phyloP scores from a whole-genome alignment of 2,329 filamentous ascomycete genomes.

The Parasarocladium wereldwijsianum region DNA sequence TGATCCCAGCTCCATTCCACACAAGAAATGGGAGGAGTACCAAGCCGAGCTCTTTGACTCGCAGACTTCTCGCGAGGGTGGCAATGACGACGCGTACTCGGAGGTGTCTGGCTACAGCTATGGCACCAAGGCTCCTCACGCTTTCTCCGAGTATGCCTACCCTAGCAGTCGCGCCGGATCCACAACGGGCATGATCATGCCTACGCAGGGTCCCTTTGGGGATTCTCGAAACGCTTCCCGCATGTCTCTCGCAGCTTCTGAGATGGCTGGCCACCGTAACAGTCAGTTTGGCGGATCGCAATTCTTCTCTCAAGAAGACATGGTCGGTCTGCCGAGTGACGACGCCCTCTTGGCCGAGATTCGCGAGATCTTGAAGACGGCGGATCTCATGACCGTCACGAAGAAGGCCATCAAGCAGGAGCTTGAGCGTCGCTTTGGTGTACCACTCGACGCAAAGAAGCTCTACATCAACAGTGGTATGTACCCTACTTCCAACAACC shows the following conservation, averaged over 20 bases:
- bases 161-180: slow-evolving; percentile 43
- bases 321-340: slow-evolving; percentile 68
- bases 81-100: slow-evolving; percentile 65
- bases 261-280: slow-evolving; percentile 39
- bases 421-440: slow-evolving; percentile 78
- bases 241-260: slow-evolving; percentile 67
- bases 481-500: slow-evolving; percentile 21
- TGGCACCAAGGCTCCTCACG: slow-evolving; percentile 63
- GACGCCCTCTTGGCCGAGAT: slow-evolving; percentile 89
- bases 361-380: slow-evolving; percentile 77
- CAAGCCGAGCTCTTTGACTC: slow-evolving; percentile 96
- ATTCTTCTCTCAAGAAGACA: slow-evolving; percentile 48
- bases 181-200: slow-evolving; percentile 28
- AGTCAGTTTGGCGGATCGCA: slow-evolving; percentile 47
- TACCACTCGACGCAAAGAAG: slow-evolving; percentile 73
- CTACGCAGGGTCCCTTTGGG: slow-evolving; percentile 36
- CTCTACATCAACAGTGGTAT: slow-evolving; percentile 88
- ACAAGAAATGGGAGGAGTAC: slow-evolving; percentile 99
- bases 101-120: slow-evolving; percentile 92
- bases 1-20: slow-evolving; percentile 79
- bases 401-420: slow-evolving; percentile 97
- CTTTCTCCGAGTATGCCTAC: slow-evolving; percentile 56
- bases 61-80: slow-evolving; percentile 68
- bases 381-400: slow-evolving; percentile 93
- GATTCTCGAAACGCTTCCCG: slow-evolving; percentile 39